Percentiles rank a stretch among this genome's conserved stretches.
phyloP scores from a whole-genome alignment of 2,329 filamentous ascomycete species.

The Aspergillus floridensis region DNA sequence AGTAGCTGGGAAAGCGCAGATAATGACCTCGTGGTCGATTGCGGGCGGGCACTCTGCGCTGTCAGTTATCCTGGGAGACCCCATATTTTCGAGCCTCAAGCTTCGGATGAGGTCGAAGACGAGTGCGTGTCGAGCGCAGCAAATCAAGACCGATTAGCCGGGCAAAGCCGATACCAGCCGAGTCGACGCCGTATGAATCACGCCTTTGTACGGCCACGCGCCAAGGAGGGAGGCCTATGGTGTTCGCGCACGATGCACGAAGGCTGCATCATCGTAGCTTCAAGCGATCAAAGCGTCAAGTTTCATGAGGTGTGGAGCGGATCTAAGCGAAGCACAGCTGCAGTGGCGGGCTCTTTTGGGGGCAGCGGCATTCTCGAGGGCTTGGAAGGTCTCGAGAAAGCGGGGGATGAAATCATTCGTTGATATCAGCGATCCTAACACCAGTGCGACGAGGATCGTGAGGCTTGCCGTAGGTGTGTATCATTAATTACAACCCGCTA shows the following conservation, averaged over 20 bases:
- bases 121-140: constrained; percentile 12
- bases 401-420: constrained; percentile 61
- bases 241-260: constrained; percentile 61
- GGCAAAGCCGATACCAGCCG: constrained; percentile 3
- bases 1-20: constrained; percentile 29
- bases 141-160: constrained; percentile 5
- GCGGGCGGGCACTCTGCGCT: constrained; percentile 70
- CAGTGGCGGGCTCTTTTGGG: constrained; percentile 63
- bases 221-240: constrained; percentile 55
- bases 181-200: constrained; percentile 17
- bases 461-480: not conserved
- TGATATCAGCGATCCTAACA: constrained; percentile 38
- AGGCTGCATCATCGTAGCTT: constrained; percentile 85
- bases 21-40: constrained; percentile 30
- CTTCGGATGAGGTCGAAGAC: constrained; percentile 12
- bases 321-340: constrained; percentile 53
- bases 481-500: not conserved
- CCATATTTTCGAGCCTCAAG: constrained; percentile 28
- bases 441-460: not conserved
- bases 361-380: constrained; percentile 84
- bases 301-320: constrained; percentile 94
- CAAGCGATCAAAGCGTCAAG: constrained; percentile 87
- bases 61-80: constrained; percentile 74
- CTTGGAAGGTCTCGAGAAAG: constrained; percentile 69
- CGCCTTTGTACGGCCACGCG: constrained; percentile 29